These are phyloP conservation scores for Thelonectria discophora DNA, from an alignment of 2,329 filamentous ascomycete species.

Conservation along the genomic window DNA sequence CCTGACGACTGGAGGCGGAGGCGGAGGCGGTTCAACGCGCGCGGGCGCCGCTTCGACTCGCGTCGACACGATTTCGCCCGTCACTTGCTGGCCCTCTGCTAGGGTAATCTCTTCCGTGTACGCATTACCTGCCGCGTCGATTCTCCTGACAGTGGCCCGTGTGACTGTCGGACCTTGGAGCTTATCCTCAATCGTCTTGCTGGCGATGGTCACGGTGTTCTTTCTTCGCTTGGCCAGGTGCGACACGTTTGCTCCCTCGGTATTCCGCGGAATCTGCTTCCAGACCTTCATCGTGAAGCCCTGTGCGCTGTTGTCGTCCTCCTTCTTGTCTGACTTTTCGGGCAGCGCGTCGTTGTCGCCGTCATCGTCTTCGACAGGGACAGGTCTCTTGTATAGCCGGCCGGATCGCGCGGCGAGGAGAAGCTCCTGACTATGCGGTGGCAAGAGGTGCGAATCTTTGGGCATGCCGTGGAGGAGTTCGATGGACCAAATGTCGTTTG, in stretches of 20 bases:
- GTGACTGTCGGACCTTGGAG: constrained; percentile 67
- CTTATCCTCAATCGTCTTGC: constrained; percentile 58
- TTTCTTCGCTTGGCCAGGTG: constrained; percentile 70
- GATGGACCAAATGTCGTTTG: constrained; percentile 74
- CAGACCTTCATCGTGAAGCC: constrained; percentile 67
- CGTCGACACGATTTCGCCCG: constrained; percentile 80
- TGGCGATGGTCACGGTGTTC: constrained; percentile 65
- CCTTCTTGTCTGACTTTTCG: constrained; percentile 68
- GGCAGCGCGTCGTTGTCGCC: constrained; percentile 57
- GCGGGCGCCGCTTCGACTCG: constrained; percentile 58
- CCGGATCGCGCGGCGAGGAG: constrained; percentile 83
- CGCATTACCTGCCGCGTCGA: constrained; percentile 81
- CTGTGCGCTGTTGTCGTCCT: constrained; percentile 65
- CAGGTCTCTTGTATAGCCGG: constrained; percentile 76
- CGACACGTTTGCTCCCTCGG: constrained; percentile 61
- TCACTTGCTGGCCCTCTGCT: constrained; percentile 78
- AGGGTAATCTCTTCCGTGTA: constrained; percentile 87
- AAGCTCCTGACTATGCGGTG: constrained; percentile 82
- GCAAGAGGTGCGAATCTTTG: constrained; percentile 80
- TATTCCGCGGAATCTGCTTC: constrained; percentile 69
- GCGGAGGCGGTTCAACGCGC: constrained; percentile 60
- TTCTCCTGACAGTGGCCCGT: constrained; percentile 80
- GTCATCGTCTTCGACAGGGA: constrained; percentile 68
- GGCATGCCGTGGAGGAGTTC: constrained; percentile 86
- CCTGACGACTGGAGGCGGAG: constrained; percentile 53